Evolutionary conservation across 2,329 filamentous ascomycete genomes (phyloP).

Genomic region (Fusarium drepaniforme): DNA sequence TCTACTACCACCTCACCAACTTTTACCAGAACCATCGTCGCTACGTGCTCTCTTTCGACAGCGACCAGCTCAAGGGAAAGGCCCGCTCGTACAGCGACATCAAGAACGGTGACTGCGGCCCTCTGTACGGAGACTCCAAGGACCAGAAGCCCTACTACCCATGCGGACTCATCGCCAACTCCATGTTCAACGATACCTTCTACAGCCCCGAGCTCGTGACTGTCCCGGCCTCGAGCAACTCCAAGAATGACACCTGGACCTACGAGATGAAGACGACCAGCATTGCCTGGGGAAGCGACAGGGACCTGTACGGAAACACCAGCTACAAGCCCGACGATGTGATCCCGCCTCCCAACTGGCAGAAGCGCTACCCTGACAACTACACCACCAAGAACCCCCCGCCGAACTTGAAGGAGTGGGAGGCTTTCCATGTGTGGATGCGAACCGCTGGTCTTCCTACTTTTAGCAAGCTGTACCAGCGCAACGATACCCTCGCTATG

Average conservation of each 20-base stretch:
- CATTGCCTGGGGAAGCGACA: constrained; percentile 91
- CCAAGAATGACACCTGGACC: constrained; percentile 52
- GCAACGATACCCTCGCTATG: constrained; percentile 82
- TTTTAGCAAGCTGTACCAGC: constrained; percentile 92
- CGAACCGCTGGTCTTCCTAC: constrained; percentile 92
- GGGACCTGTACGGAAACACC: constrained; percentile 79
- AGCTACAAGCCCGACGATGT: constrained; percentile 75
- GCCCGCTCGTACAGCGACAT: constrained; percentile 72
- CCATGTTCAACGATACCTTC: constrained; percentile 95
- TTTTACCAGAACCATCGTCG: constrained; percentile 99
- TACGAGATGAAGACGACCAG: constrained; percentile 82
- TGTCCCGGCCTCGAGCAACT: constrained; percentile 41
- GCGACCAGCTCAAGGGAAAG: constrained; percentile 82
- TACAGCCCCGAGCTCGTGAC: constrained; percentile 72
- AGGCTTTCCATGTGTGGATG: constrained; percentile 99
- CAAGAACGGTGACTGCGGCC: constrained; percentile 78
- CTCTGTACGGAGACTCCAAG: constrained; percentile 68
- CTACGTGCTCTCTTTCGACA: constrained; percentile 91
- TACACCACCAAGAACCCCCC: constrained; percentile 76
- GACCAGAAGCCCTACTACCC: constrained; percentile 85
- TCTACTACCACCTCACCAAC: constrained; percentile 97
- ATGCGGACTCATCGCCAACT: constrained; percentile 96
- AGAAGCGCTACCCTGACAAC: constrained; percentile 73
- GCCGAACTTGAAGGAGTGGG: constrained; percentile 79
- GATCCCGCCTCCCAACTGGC: constrained; percentile 90